Evolutionary conservation across 495 filamentous ascomycete genomes (phyloP).

Genomic region (Astrothelium macrocarpum): DNA sequence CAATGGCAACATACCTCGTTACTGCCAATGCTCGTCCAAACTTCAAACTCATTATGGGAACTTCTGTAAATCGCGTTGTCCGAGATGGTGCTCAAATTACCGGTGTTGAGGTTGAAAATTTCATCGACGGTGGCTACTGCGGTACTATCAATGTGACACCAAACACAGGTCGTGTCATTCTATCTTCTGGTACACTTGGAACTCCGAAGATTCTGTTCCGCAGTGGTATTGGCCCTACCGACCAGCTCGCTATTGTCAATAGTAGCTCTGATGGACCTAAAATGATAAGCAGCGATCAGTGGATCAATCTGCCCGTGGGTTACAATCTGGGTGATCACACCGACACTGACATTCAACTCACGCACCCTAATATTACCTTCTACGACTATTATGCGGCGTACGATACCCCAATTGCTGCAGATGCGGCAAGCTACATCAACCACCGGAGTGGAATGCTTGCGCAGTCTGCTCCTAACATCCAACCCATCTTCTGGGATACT

Average conservation of each 20-base stretch:
- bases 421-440: slow-evolving; percentile 40
- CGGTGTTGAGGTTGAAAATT: slow-evolving; percentile 57
- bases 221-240: slow-evolving; percentile 30
- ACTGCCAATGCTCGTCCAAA: slow-evolving; percentile 49
- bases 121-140: slow-evolving; percentile 43
- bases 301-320: slow-evolving; percentile 68
- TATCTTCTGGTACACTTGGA: slow-evolving; percentile 63
- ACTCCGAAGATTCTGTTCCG: slow-evolving; percentile 57
- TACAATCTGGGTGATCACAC: slow-evolving; percentile 65
- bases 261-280: slow-evolving; percentile 23
- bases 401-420: slow-evolving; percentile 37
- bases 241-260: slow-evolving; percentile 29
- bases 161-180: slow-evolving; percentile 53
- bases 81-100: slow-evolving; percentile 51
- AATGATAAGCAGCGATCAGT: slow-evolving; percentile 49
- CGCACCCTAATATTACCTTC: slow-evolving; percentile 48
- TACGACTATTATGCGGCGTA: slow-evolving; percentile 59
- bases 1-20: slow-evolving; percentile 63
- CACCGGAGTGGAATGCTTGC: slow-evolving; percentile 53
- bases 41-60: slow-evolving; percentile 58
- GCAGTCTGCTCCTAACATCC: slow-evolving; percentile 60
- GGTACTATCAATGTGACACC: slow-evolving; percentile 52
- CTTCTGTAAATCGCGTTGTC: slow-evolving; percentile 55
- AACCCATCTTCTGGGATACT: slow-evolving; percentile 52
- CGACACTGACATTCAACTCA: slow-evolving; percentile 59